A percentile compares a stretch with the other conserved stretches of the same genome.
Evolutionary conservation across 2,329 filamentous ascomycete species (phyloP).

Genomic region (Xylaria hypoxylon): DNA sequence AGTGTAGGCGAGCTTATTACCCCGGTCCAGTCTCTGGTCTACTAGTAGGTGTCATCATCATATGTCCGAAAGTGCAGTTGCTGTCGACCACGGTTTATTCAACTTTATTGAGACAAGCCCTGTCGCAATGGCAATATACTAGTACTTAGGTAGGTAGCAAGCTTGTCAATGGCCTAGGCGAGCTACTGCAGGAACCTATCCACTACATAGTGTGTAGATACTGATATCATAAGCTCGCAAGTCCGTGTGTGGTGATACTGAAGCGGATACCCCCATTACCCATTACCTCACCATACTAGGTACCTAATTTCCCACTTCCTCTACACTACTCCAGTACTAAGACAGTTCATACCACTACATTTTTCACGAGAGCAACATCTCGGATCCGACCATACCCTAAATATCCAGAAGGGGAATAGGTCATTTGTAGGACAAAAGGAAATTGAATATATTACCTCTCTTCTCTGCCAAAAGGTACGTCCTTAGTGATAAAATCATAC

Average conservation of each 20-base stretch:
- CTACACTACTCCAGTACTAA: too few species aligned
- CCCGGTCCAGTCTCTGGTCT: not conserved
- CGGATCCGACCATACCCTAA: not conserved
- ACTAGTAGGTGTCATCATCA: not conserved
- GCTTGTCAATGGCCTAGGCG: slow-evolving; percentile 4
- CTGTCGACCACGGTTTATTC: not conserved
- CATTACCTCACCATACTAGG: too few species aligned
- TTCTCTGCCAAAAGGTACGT: not conserved
- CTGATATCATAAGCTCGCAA: too few species aligned
- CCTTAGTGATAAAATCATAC: not conserved
- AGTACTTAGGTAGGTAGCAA: not conserved
- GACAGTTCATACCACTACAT: too few species aligned
- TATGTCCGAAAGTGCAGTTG: not conserved
- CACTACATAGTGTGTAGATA: too few species aligned
- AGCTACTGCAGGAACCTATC: slow-evolving; percentile 26
- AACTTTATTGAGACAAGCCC: not conserved
- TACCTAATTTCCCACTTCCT: too few species aligned
- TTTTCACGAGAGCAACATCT: not conserved
- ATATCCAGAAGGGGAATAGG: not conserved
- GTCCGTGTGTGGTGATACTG: too few species aligned
- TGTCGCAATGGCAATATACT: not conserved
- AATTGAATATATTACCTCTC: not conserved
- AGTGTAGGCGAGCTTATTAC: not conserved
- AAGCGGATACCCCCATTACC: too few species aligned
- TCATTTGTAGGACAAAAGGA: not conserved